These are phyloP conservation scores for Myxozyma mucilagina DNA, from an alignment of 805 yeast genomes.

Conservation along the genomic window DNA sequence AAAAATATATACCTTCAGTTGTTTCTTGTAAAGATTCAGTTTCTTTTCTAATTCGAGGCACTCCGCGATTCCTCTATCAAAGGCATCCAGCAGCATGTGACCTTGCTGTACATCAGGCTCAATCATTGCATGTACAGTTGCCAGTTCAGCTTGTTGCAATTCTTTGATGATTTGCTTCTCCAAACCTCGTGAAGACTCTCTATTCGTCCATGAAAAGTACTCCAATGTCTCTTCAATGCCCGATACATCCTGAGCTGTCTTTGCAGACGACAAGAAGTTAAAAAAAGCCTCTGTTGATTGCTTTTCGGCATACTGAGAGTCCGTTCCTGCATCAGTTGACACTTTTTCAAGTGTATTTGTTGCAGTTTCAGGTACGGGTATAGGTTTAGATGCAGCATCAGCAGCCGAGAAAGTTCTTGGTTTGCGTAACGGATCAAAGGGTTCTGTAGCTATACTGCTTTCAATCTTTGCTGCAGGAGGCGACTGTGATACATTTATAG, in stretches of 20 bases:
- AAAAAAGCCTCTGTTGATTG: conserved; percentile 14
- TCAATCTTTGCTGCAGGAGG: neutral
- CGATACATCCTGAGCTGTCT: conserved; percentile 30
- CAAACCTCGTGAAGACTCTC: conserved; percentile 62
- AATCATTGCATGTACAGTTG: conserved; percentile 58
- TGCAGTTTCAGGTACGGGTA: neutral
- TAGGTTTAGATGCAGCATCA: neutral
- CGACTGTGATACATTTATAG: neutral
- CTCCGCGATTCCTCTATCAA: conserved; percentile 50
- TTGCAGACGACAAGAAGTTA: conserved; percentile 14
- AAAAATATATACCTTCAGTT: conserved; percentile 13
- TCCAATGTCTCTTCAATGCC: conserved; percentile 66
- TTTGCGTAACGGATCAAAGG: neutral
- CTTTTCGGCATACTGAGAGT: neutral
- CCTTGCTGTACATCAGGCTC: conserved; percentile 47
- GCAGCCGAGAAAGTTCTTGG: conserved; percentile 1
- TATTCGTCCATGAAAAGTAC: conserved; percentile 73
- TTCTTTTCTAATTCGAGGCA: conserved; percentile 58
- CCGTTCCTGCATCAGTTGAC: neutral
- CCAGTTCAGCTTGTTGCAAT: conserved; percentile 59
- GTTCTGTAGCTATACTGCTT: neutral
- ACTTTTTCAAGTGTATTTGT: neutral
- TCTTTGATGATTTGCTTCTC: conserved; percentile 60
- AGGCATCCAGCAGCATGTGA: conserved; percentile 46
- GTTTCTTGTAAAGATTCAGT: conserved; percentile 42